These are phyloP conservation scores for Penicillium chermesinum DNA, from an alignment of 495 filamentous ascomycete species.

Conservation along the genomic window DNA sequence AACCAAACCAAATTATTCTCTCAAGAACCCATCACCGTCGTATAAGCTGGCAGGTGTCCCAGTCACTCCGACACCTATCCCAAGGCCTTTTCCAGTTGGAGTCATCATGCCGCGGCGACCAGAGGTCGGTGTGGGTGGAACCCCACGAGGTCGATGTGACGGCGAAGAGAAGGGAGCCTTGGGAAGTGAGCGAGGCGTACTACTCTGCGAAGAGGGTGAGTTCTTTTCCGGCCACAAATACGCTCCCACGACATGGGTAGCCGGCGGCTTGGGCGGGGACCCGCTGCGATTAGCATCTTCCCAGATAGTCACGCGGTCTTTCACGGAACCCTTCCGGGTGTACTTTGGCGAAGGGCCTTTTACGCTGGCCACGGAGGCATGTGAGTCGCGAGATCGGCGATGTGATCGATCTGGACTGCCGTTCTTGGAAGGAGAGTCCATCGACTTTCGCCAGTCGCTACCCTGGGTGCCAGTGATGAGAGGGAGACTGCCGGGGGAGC, in stretches of 20 bases:
- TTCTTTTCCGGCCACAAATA: slow-evolving; percentile 14
- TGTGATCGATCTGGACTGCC: slow-evolving; percentile 12
- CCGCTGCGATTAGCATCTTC: slow-evolving; percentile 28
- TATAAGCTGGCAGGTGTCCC: slow-evolving; percentile 44
- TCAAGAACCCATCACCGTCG: slow-evolving; percentile 46
- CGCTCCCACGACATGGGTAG: slow-evolving; percentile 5
- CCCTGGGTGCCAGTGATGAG: slow-evolving; percentile 25
- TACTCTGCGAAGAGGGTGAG: slow-evolving; percentile 11
- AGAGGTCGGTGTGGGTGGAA: slow-evolving; percentile 14
- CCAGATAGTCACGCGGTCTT: slow-evolving; percentile 36
- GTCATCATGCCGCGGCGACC: slow-evolving; percentile 25
- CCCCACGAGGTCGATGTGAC: slow-evolving; percentile 10
- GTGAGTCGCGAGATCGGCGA: slow-evolving; percentile 8
- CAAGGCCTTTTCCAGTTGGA: slow-evolving; percentile 29
- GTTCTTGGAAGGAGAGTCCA: slow-evolving; percentile 16
- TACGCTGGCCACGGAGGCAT: slow-evolving; percentile 5
- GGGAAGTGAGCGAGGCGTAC: slow-evolving; percentile 10
- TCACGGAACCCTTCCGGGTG: slow-evolving; percentile 4
- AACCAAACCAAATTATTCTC: slow-evolving; percentile 24
- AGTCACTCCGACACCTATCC: slow-evolving; percentile 29
- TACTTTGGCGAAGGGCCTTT: slow-evolving; percentile 3
- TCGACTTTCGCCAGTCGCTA: slow-evolving; percentile 22
- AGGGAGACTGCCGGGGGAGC: slow-evolving; percentile 10
- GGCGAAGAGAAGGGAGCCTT: slow-evolving; percentile 12
- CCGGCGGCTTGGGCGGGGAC: slow-evolving; percentile 9